Evolutionary conservation across 2,329 filamentous ascomycete genomes (phyloP).

Genomic region (Aspergillus oerlinghausenensis): DNA sequence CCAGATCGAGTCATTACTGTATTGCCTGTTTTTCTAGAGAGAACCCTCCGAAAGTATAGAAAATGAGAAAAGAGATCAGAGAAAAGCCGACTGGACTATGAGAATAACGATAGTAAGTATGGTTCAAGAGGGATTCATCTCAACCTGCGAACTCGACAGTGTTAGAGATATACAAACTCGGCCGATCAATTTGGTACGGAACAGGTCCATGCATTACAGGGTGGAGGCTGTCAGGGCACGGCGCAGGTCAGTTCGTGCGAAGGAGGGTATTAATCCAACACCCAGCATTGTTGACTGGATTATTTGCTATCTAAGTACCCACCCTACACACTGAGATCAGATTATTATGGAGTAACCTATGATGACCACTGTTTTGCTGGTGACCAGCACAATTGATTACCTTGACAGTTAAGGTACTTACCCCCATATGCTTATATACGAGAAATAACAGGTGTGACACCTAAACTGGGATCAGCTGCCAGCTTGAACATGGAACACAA

Average conservation of each 20-base stretch:
- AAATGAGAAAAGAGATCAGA: background rate
- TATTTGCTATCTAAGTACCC: background rate
- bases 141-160: slow-evolving; percentile 2
- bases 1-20: slow-evolving; percentile 16
- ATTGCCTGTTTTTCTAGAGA: background rate
- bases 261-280: background rate
- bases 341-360: too few relatives aligned
- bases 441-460: slow-evolving; percentile 13
- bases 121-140: background rate
- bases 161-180: slow-evolving; percentile 7
- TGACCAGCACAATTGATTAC: background rate
- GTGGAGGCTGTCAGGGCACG: slow-evolving; percentile 13
- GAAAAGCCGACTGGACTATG: background rate
- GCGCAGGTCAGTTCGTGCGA: slow-evolving; percentile 1
- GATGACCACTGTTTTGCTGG: background rate
- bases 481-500: slow-evolving; percentile 11
- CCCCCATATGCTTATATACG: slow-evolving; percentile 9
- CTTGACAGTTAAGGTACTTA: background rate
- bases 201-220: slow-evolving; percentile 12
- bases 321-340: background rate
- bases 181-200: background rate
- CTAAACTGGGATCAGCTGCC: slow-evolving; percentile 11
- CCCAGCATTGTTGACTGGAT: background rate
- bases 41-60: background rate
- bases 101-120: background rate